phyloP scores from a whole-genome alignment of 345 rosid genomes.

The Zanthoxylum bungeanum region DNA sequence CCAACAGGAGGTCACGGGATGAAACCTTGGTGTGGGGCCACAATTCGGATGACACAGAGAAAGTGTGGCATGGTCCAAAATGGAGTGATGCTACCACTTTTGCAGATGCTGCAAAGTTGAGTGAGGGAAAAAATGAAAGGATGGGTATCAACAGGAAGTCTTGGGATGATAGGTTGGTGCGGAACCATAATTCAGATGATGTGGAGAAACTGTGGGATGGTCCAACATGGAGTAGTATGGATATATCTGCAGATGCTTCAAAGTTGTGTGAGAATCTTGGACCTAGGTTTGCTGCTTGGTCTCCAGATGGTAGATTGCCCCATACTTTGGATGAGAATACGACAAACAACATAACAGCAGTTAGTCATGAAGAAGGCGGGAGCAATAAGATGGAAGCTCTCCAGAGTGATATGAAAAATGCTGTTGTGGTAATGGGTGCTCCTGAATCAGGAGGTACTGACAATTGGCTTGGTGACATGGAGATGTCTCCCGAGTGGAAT shows the following conservation, averaged over 20 bases:
- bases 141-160: slow-evolving; percentile 25
- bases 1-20: slow-evolving; percentile 51
- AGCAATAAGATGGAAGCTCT: slow-evolving; percentile 20
- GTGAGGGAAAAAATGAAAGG: slow-evolving; percentile 31
- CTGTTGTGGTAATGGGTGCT: slow-evolving; percentile 20
- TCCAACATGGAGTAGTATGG: slow-evolving; percentile 15
- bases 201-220: slow-evolving; percentile 25
- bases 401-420: slow-evolving; percentile 31
- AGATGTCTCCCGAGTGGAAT: slow-evolving; percentile 92
- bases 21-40: slow-evolving; percentile 29
- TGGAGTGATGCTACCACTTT: slow-evolving; percentile 14
- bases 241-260: slow-evolving; percentile 25
- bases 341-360: slow-evolving; percentile 12
- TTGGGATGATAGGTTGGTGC: slow-evolving; percentile 36
- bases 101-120: slow-evolving; percentile 31
- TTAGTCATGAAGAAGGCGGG: slow-evolving; percentile 24
- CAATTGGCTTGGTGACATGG: slow-evolving; percentile 58
- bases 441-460: slow-evolving; percentile 43
- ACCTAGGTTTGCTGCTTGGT: slow-evolving; percentile 30
- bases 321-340: slow-evolving; percentile 25
- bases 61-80: slow-evolving; percentile 16
- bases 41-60: slow-evolving; percentile 34
- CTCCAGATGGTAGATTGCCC: slow-evolving; percentile 35
- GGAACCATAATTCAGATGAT: slow-evolving; percentile 30
- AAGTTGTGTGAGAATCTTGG: slow-evolving; percentile 33